phyloP scores from a whole-genome alignment of 2,329 filamentous ascomycete species.

The Arthrobotrys sinensis region DNA sequence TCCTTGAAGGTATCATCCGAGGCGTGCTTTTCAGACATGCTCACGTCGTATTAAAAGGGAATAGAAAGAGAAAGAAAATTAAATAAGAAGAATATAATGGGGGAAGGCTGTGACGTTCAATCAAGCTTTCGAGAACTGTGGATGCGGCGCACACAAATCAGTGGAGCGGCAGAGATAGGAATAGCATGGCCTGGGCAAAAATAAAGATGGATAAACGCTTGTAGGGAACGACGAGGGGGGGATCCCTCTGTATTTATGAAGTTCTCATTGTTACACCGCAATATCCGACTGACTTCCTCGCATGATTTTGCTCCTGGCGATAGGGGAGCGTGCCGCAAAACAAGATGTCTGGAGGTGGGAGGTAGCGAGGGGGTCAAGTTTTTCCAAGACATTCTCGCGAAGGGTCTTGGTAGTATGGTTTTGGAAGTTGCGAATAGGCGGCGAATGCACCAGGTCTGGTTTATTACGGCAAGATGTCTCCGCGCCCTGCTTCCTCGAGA shows the following conservation, averaged over 20 bases:
- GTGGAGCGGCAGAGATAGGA: conserved; percentile 39
- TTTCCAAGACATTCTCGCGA: conserved; percentile 61
- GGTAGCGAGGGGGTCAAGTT: conserved; percentile 49
- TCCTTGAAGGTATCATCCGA: conserved; percentile 45
- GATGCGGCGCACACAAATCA: conserved; percentile 46
- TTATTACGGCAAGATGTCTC: conserved; percentile 43
- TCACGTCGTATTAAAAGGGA: conserved; percentile 24
- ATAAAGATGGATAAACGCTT: conserved; percentile 11
- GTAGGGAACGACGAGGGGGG: conserved; percentile 24
- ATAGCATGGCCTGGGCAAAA: conserved; percentile 50
- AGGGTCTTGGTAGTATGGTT: conserved; percentile 54
- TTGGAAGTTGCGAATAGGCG: conserved; percentile 48
- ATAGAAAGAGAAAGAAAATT: not conserved
- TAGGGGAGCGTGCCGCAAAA: conserved; percentile 30
- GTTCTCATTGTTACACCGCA: conserved; percentile 41
- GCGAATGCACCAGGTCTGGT: conserved; percentile 28
- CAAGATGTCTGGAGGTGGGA: conserved; percentile 44
- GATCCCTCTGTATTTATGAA: conserved; percentile 57
- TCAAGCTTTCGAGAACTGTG: conserved; percentile 25
- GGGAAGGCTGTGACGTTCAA: conserved; percentile 19
- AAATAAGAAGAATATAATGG: conserved; percentile 9
- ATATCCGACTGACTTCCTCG: conserved; percentile 9
- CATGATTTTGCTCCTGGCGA: conserved; percentile 36
- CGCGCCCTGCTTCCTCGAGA: conserved; percentile 11
- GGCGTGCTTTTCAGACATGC: conserved; percentile 51